Evolutionary conservation across 108 stramenopile species (phyloP), one percentile per base, ranked within the genome.

Genomic region (Ochromonas danica): DNA sequence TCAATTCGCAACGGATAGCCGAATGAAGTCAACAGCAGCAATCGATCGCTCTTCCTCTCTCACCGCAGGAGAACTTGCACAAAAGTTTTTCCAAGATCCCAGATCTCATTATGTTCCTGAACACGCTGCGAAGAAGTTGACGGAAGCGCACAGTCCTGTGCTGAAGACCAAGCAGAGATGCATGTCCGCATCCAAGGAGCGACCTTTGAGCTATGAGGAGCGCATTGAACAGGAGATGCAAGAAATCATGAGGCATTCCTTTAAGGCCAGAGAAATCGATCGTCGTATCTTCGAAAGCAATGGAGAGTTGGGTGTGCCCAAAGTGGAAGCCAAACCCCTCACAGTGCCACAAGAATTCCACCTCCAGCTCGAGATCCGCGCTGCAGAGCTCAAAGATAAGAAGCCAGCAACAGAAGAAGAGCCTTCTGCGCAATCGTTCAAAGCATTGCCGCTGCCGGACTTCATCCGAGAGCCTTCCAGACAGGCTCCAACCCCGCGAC

Each of bases 291-390:
- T 33, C 51, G 40, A 75, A 36, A 33, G 31, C 10, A 36, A 6
- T 6, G 72, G 72, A 6, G 72, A 75, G 27, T 33, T 57, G 10
- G 72, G 72, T 3, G 72, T 75, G 28, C 72, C 72, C 6, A 45
- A 60, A 25, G 72, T 75, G 14, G 40, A 75, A 41, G 31, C 72
- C 40, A 75, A 75, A 25, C 17, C 14, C 14, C 3, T 60, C 3
- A 75, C 72, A 6, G 45, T 35, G 51, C 3, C 72, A 36, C 14
- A 14, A 31, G 72, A 36, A 27, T 75, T 75, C 51, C 10, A 60
- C 10, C 40, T 75, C 10, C 45, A 45, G 27, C 22, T 3, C 40
- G 51, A 75, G 3, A 17, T 3, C 10, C 3, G 31, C 3, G 31
- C 31, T 10, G 28, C 72, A 10, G 6, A 6, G 17, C 45, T 35